Base-by-base conservation (phyloP, 208 protist genomes). In the Trypanosoma theileri region DNA sequence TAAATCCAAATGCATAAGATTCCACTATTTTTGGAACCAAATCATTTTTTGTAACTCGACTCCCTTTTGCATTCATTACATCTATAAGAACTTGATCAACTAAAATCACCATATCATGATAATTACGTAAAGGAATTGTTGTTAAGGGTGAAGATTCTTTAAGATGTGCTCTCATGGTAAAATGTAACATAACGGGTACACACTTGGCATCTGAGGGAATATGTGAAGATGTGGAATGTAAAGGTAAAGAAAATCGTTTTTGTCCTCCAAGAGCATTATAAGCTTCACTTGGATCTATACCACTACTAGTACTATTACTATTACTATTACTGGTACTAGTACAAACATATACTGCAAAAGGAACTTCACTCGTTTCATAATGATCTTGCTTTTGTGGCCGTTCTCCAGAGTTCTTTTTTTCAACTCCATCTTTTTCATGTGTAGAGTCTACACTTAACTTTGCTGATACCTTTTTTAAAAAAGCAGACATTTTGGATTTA, bases 1-100 rank as follows among this genome's bases (percentile, higher is more conserved):
- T 87, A 68, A 85, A 84, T 12, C 81, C 81, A 52, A 84, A 86
- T 10, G 71, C 79, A 70, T 90, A 90, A 6, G 77, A 67, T 1
- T 71, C 67, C 19, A 86, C 80, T 1, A 55, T 31, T 48, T 65
- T 76, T 10, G 58, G 52, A 52, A 21, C 11, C 31, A 41, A 7
- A 12, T 14, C 44, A 63, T 56, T 67, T 41, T 59, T 50, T 14
- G 4, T 2, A 26, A 28, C 53, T 9, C 58, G 40, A 24, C 61
- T 60, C 48, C 21, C 14, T 13, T 71, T 44, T 4, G 76, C 79
- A 19, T 82, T 73, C 44, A 62, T 80, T 31, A 82, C 72, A 75
- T 86, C 80, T 8, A 90, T 66, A 28, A 81, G 70, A 22, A 86
- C 67, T 67, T 90, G 81, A 44, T 90, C 81, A 9, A 81, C 45